Evolutionary conservation across 768 basidiomycete genomes (phyloP), one percentile per base, ranked within the genome.

Genomic region (Phlebiopsis gigantea): DNA sequence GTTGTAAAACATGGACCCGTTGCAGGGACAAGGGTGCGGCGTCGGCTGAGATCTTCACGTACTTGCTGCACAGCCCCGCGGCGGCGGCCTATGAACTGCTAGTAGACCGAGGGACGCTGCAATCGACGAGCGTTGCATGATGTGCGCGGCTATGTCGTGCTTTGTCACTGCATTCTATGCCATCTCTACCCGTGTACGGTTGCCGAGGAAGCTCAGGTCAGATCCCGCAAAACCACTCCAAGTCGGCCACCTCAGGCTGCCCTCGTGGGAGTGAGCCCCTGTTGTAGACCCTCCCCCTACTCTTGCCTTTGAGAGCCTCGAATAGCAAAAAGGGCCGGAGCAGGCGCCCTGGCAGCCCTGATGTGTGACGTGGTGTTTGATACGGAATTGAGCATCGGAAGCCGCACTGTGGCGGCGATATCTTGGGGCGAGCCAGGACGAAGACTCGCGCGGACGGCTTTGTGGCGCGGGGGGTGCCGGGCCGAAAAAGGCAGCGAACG

Each of bases 381-480:
- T n/a, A n/a, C 34, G 34, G 17, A 10, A 17, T 39, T 9, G 34
- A 9, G 34, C 34, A 17, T 12, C 12, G 34, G 12, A 39, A 39
- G 8, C 3, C 12, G 31, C 31, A 34, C 34, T 10, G 17, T 39
- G 34, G 34, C 34, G 34, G 34, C 34, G 34, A 39, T 17, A 39
- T 10, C 12, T 3, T 3, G 34, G 4, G 44, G 44, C 19, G 24
- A 19, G 4, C 44, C 21, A 12, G 44, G 44, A 12, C n/a, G 19
- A 10, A 5, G 14, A 45, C n/a, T n/a, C n/a, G 44, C 4, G n/a
- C 43, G 44, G 24, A 17, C 17, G 44, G 50, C 50, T 51, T 51
- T 51, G 50, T 51, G 50, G 50, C 50, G 50, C 31, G 50, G 50
- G 24, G 30, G 22, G n/a, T 39, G 17, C 50, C 31, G 50, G 24